Evolutionary conservation across 108 stramenopile species (phyloP).

Genomic region (Fistulifera solaris): DNA sequence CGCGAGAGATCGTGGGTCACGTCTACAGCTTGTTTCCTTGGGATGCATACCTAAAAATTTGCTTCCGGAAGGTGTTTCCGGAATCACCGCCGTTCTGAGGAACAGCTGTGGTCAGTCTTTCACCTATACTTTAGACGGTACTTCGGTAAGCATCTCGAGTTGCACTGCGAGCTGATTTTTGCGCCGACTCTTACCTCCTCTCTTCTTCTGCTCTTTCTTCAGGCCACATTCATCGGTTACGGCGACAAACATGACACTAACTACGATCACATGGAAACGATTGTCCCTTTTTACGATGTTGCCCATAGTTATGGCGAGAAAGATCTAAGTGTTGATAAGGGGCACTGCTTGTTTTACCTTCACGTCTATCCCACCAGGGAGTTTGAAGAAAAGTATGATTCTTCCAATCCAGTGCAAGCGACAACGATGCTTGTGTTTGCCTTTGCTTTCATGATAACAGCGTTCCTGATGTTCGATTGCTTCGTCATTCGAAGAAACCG

Average conservation of each 20-base stretch:
- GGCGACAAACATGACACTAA: slow-evolving; percentile 8
- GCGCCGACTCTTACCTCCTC: not conserved
- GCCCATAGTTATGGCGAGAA: not conserved
- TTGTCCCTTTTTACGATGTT: slow-evolving; percentile 2
- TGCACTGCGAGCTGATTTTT: not conserved
- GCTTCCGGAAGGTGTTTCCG: slow-evolving; percentile 7
- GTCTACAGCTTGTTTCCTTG: slow-evolving; percentile 2
- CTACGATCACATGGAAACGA: slow-evolving; percentile 4
- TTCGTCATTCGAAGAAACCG: slow-evolving; percentile 20
- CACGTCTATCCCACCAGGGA: not conserved
- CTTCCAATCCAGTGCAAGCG: slow-evolving; percentile 10
- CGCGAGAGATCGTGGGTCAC: slow-evolving; percentile 1
- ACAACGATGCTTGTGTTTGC: slow-evolving; percentile 13
- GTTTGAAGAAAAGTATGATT: not conserved
- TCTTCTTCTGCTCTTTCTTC: not conserved
- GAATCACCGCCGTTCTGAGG: slow-evolving; percentile 2
- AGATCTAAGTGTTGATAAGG: slow-evolving; percentile 2
- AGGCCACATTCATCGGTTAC: slow-evolving; percentile 7
- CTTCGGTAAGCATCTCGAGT: not conserved
- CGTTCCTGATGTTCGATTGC: slow-evolving; percentile 16
- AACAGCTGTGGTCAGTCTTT: slow-evolving; percentile 10
- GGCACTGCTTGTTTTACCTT: slow-evolving; percentile 2
- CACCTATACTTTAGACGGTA: slow-evolving; percentile 8
- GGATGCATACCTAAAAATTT: slow-evolving; percentile 6
- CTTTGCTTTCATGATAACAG: slow-evolving; percentile 6